These are phyloP conservation scores for Falciphora oryzae DNA, from an alignment of 2,329 filamentous ascomycete genomes.

Conservation along the genomic window DNA sequence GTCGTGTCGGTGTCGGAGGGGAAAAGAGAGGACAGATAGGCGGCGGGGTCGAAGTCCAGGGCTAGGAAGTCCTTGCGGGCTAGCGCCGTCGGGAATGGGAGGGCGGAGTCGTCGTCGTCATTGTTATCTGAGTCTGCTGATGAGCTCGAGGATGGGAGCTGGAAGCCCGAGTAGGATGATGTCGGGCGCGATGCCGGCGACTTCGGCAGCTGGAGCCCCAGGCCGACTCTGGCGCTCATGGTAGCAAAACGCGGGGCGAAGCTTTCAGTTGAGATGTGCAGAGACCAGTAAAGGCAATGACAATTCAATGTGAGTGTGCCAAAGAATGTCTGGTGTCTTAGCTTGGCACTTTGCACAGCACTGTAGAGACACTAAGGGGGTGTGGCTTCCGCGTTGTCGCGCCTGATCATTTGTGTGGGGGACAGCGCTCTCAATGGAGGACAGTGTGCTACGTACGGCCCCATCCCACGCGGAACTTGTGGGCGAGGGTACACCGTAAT, in stretches of 20 bases:
- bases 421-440: background rate
- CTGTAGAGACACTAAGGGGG: background rate
- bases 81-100: constrained; percentile 85
- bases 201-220: constrained; percentile 8
- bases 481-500: background rate
- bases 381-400: background rate
- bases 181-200: constrained; percentile 22
- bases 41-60: constrained; percentile 69
- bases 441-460: too few species aligned
- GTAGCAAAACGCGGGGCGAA: background rate
- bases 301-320: background rate
- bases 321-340: background rate
- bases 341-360: background rate
- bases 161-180: constrained; percentile 33
- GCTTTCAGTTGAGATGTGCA: too few species aligned
- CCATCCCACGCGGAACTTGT: background rate
- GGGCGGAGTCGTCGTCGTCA: constrained; percentile 57
- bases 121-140: constrained; percentile 23
- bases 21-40: constrained; percentile 59
- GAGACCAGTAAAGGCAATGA: background rate
- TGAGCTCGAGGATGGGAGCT: constrained; percentile 35
- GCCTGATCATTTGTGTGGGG: background rate
- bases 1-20: constrained; percentile 24
- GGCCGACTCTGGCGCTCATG: constrained; percentile 9
- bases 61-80: constrained; percentile 76